Base-by-base conservation (phyloP, 2,329 filamentous ascomycete species). In the Penicillium freii region DNA sequence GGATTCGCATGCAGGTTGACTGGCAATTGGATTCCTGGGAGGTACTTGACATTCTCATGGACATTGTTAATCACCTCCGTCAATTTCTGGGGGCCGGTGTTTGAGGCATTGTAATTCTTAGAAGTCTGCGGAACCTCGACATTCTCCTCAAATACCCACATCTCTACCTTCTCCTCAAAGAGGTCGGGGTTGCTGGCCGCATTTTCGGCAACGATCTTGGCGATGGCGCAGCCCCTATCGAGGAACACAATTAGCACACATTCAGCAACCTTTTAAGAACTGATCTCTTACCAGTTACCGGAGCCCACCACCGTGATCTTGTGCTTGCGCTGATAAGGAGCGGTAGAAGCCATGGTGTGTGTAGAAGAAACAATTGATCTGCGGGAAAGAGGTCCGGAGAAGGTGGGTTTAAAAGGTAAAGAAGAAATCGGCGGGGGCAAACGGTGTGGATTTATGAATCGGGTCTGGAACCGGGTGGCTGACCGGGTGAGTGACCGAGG, bases 101-200 rank as follows among this genome's bases (percentile, higher is more conserved):
- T 83, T 90, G 57, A 96, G 46, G 81, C 76, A 67, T 89, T 82
- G 81, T 91, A 92, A 77, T 91, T 83, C 65, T 85, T 86, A 48
- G 90, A 93, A 62, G 83, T 82, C 68, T 87, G 82, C 13, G 89
- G 78, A 42, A 96, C 81, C 54, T 84, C 84, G 62, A 96, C 87
- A 25, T 96, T 85, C 76, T 99, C 94, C 77, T 99, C 94, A 73
- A 87, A 97, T 70, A 99, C 95, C 94, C 94, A 99, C 94, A 99
- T 97, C 77, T 96, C 91, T 51, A 99, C 92, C 61, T 91, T 82
- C 73, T 88, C 81, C 71, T 97, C 90, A 73, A 97, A 99, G 44
- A 97, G 72, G 31, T 91, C 84, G 10, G 87, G 82, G 77, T 96
- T 82, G 63, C 83, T 86, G 61, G 84, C 85, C 38, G 91, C 89